These are phyloP conservation scores for Dendrobium huoshanense DNA, from an alignment of 106 monocot genomes.

Conservation along the genomic window DNA sequence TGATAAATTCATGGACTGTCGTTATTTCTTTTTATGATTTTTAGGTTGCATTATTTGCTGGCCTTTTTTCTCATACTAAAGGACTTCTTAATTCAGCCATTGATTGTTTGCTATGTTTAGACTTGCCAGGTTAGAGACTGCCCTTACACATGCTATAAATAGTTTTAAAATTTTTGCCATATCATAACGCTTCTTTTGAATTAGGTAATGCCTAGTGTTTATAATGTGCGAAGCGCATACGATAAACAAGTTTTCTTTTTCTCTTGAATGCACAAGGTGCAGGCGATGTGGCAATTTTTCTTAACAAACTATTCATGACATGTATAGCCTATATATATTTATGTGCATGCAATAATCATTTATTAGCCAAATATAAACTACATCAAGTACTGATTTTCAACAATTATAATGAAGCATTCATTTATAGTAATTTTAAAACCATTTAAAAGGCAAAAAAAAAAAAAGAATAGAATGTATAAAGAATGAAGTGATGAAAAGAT, in stretches of 20 bases:
- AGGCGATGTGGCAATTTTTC: no score
- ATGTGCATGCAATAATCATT: no score
- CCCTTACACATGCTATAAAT: neutral
- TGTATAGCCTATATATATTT: no score
- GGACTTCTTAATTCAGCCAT: slow-evolving; percentile 26
- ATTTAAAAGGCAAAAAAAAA: no score
- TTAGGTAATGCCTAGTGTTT: neutral
- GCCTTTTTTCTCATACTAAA: slow-evolving; percentile 30
- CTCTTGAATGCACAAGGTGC: no score
- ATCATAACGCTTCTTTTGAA: neutral
- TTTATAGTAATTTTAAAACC: no score
- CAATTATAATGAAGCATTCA: no score
- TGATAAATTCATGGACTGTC: neutral
- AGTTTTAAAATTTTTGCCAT: neutral
- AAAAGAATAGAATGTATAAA: no score
- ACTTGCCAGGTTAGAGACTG: slow-evolving; percentile 17
- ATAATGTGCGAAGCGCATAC: neutral
- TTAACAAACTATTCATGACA: no score
- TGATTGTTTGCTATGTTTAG: slow-evolving; percentile 18
- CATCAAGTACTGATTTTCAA: no score
- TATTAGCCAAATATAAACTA: no score
- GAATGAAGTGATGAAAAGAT: no score
- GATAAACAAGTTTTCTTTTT: neutral
- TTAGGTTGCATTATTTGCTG: slow-evolving; percentile 34
- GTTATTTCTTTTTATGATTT: neutral